phyloP scores from a whole-genome alignment of 2,329 filamentous ascomycete genomes.

The Westerdykella ornata region DNA sequence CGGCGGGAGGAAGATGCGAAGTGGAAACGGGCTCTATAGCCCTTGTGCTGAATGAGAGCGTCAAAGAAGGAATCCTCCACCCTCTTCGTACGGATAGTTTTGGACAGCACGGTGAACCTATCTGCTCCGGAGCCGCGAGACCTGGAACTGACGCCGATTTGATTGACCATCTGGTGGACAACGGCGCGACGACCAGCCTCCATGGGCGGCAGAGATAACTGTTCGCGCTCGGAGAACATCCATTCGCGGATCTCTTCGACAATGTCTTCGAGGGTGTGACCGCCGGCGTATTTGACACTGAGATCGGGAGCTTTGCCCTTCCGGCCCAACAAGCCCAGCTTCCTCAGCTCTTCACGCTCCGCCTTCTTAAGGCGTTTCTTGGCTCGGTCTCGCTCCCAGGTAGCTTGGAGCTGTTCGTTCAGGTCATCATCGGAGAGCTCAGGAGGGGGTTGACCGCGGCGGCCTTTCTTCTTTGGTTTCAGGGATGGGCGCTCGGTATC shows the following conservation, averaged over 20 bases:
- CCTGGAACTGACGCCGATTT: conserved; percentile 74
- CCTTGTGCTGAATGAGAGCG: conserved; percentile 43
- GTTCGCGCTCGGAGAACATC: conserved; percentile 55
- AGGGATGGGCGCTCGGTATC: conserved; percentile 69
- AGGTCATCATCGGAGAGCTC: conserved; percentile 43
- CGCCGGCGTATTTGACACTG: conserved; percentile 63
- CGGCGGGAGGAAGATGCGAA: conserved; percentile 12
- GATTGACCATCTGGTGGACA: conserved; percentile 71
- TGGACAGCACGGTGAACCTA: conserved; percentile 70
- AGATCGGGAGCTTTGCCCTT: conserved; percentile 45
- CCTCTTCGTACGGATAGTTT: conserved; percentile 59
- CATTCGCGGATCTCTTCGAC: conserved; percentile 67
- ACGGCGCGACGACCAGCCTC: conserved; percentile 67
- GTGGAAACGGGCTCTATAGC: conserved; percentile 40
- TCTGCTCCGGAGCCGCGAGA: conserved; percentile 67
- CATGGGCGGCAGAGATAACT: conserved; percentile 76
- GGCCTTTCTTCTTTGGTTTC: conserved; percentile 58
- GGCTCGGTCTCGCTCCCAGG: conserved; percentile 41
- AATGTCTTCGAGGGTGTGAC: conserved; percentile 65
- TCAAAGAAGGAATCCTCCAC: conserved; percentile 53
- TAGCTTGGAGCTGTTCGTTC: conserved; percentile 33
- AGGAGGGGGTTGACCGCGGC: conserved; percentile 47
- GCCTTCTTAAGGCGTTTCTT: conserved; percentile 45
- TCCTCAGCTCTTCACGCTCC: conserved; percentile 43
- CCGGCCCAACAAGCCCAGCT: conserved; percentile 40